Evolutionary conservation across 139 green algal genomes (phyloP).

Genomic region (Mychonastes homosphaera): DNA sequence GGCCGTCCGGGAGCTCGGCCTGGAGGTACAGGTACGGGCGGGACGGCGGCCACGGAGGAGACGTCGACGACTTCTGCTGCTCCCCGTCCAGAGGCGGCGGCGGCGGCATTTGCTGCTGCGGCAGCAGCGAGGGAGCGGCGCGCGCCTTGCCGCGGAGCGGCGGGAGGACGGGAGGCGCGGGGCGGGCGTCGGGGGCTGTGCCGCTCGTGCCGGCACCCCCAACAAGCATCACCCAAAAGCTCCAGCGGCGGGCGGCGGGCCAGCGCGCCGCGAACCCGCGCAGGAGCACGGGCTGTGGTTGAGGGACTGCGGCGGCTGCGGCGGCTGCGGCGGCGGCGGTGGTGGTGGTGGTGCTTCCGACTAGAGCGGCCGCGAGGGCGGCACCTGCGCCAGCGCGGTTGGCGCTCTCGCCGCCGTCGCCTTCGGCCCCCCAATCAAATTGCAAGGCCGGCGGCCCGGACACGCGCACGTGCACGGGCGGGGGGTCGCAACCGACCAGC

Average conservation of each 20-base stretch:
- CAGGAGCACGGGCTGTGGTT: constrained; percentile 16
- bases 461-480: neutral
- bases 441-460: neutral
- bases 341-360: constrained; percentile 1
- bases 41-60: too few relatives aligned
- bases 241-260: constrained; percentile 20
- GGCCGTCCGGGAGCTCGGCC: too few relatives aligned
- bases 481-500: neutral
- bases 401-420: neutral
- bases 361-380: neutral
- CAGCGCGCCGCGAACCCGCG: constrained; percentile 18
- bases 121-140: constrained; percentile 19
- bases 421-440: neutral
- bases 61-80: neutral
- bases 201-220: neutral
- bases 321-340: neutral
- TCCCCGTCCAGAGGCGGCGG: neutral
- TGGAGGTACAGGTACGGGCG: too few relatives aligned
- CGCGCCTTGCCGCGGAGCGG: neutral
- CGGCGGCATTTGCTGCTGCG: constrained; percentile 11
- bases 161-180: neutral
- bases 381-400: neutral
- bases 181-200: neutral
- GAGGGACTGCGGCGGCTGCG: neutral
- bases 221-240: neutral